Conservation (phyloP, 306 rosid species). For the Quercus variabilis region DNA sequence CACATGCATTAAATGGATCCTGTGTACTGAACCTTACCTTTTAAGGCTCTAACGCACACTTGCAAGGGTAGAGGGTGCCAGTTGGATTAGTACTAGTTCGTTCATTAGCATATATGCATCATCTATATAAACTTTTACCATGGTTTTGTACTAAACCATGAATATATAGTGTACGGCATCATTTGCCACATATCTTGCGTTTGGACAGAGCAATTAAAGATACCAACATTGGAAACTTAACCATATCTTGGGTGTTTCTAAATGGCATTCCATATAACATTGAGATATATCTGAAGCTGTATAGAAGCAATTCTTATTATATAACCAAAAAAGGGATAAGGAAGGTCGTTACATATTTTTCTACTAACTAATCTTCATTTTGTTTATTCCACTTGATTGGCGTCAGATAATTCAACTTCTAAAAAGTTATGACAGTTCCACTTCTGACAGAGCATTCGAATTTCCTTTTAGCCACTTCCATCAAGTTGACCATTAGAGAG, state of each 20-base stretch:
- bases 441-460: background rate
- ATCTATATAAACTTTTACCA: too few species aligned
- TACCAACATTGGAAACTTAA: too few species aligned
- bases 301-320: background rate
- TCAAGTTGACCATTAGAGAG: slow-evolving; percentile 84
- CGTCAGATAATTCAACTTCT: background rate
- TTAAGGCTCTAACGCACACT: too few species aligned
- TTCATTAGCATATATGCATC: too few species aligned
- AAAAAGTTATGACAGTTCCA: background rate
- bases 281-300: background rate
- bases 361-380: background rate
- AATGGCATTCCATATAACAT: background rate
- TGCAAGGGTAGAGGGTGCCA: too few species aligned
- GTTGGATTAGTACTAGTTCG: too few species aligned
- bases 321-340: background rate
- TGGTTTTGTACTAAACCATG: too few species aligned
- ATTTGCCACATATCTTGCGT: too few species aligned
- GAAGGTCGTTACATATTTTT: background rate
- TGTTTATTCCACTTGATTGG: background rate
- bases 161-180: too few species aligned
- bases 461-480: slow-evolving; percentile 51
- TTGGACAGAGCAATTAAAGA: background rate
- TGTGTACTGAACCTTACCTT: too few species aligned
- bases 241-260: too few species aligned
- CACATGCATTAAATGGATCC: too few species aligned